Conservation (phyloP, 1,284 basidiomycete genomes). For the Trametes sp. region DNA sequence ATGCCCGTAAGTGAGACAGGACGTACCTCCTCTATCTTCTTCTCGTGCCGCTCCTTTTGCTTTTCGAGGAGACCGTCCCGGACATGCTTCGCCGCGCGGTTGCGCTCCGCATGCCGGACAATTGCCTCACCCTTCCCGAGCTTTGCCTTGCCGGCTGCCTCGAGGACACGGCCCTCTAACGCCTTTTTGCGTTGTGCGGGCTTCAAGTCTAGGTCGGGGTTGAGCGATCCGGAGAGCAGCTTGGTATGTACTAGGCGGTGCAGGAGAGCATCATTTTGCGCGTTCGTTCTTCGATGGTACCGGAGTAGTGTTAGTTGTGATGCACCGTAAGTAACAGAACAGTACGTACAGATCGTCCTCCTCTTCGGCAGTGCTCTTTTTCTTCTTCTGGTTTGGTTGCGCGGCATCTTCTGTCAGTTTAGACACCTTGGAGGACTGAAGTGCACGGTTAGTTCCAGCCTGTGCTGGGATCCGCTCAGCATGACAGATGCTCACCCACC, state of each 20-base stretch:
- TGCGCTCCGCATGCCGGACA: slow-evolving; percentile 66
- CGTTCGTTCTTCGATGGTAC: slow-evolving; percentile 61
- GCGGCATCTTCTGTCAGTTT: slow-evolving; percentile 55
- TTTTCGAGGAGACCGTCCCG: slow-evolving; percentile 72
- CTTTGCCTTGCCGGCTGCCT: slow-evolving; percentile 68
- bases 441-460: slow-evolving; percentile 9
- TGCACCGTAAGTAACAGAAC: slow-evolving; percentile 4
- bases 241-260: slow-evolving; percentile 81
- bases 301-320: slow-evolving; percentile 10
- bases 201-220: slow-evolving; percentile 64
- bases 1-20: slow-evolving; percentile 1
- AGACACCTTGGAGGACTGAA: slow-evolving; percentile 78
- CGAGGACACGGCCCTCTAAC: slow-evolving; percentile 74
- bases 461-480: slow-evolving; percentile 7
- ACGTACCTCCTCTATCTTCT: slow-evolving; percentile 70
- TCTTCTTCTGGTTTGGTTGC: slow-evolving; percentile 35
- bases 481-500: slow-evolving; percentile 51
- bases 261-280: slow-evolving; percentile 76
- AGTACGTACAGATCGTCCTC: slow-evolving; percentile 58
- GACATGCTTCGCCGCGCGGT: slow-evolving; percentile 72
- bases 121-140: slow-evolving; percentile 74
- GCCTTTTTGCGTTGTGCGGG: slow-evolving; percentile 75
- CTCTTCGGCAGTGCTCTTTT: slow-evolving; percentile 34
- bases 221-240: slow-evolving; percentile 73
- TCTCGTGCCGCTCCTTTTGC: slow-evolving; percentile 59